Percentiles rank a stretch among this genome's conserved stretches.
These are phyloP conservation scores for Populus hybrid DNA, from an alignment of 441 rosid species.

Conservation along the genomic window DNA sequence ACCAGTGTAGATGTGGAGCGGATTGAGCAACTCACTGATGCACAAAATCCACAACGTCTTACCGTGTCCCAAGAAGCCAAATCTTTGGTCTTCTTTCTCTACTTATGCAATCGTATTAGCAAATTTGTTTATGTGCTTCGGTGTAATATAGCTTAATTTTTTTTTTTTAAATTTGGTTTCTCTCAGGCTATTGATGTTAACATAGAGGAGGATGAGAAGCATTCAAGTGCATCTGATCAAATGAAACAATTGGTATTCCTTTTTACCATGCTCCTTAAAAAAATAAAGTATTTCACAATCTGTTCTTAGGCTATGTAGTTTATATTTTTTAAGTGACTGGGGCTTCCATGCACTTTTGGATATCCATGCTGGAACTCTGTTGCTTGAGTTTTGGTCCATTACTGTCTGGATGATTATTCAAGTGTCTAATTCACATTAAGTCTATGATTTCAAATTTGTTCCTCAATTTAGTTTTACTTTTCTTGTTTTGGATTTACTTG, in stretches of 20 bases:
- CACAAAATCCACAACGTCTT: constrained; percentile 20
- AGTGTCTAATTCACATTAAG: not conserved
- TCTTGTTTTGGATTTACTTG: too few relatives aligned
- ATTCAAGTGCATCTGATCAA: constrained; percentile 9
- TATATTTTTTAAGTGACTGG: not conserved
- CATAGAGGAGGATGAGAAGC: constrained; percentile 5
- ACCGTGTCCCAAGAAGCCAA: constrained; percentile 40
- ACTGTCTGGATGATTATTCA: not conserved
- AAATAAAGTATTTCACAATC: not conserved
- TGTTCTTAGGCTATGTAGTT: not conserved
- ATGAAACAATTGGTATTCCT: constrained; percentile 8
- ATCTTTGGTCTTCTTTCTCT: constrained; percentile 45
- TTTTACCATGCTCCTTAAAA: not conserved
- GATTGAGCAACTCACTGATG: constrained; percentile 22
- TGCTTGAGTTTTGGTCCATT: not conserved
- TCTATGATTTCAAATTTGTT: not conserved
- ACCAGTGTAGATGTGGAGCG: constrained; percentile 19
- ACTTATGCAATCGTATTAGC: not conserved
- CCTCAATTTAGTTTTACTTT: not conserved
- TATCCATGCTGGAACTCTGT: not conserved
- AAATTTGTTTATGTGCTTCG: not conserved
- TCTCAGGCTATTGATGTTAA: constrained; percentile 12
- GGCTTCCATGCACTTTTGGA: not conserved
- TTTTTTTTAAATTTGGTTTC: not conserved
- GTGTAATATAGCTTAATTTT: not conserved